Percentiles rank a stretch among this genome's conserved stretches.
phyloP scores from a whole-genome alignment of 164 flowering plant species.

The Magnolia changhungtana region DNA sequence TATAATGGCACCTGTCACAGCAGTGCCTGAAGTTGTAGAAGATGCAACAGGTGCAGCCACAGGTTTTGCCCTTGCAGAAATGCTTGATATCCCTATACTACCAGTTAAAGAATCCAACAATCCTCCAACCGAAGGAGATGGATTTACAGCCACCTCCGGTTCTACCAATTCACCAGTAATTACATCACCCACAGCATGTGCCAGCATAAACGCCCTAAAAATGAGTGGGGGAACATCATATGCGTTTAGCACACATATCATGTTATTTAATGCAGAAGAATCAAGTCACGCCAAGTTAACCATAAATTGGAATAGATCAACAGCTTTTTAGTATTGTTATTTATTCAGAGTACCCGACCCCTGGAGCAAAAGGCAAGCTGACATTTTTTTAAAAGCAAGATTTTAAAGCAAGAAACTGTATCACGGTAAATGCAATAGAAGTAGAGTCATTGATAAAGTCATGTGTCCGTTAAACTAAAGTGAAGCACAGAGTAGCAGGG shows the following conservation, averaged over 20 bases:
- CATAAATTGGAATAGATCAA: not conserved
- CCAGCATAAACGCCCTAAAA: slow-evolving; percentile 77
- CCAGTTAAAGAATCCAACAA: slow-evolving; percentile 96
- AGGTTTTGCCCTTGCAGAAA: slow-evolving; percentile 84
- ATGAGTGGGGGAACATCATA: not conserved
- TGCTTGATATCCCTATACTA: slow-evolving; percentile 86
- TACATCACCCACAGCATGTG: slow-evolving; percentile 80
- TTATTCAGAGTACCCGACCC: not conserved
- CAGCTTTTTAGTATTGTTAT: not conserved
- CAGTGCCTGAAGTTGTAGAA: slow-evolving; percentile 48
- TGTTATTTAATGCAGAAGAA: not conserved
- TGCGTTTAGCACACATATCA: not conserved
- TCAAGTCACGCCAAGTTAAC: not conserved
- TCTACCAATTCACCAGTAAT: slow-evolving; percentile 65
- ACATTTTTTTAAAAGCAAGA: not conserved
- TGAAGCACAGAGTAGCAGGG: not conserved
- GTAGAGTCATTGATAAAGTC: not conserved
- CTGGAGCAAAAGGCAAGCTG: not conserved
- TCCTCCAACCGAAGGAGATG: slow-evolving; percentile 84
- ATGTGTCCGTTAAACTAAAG: too few relatives aligned
- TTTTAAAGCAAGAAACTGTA: not conserved
- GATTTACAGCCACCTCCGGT: slow-evolving; percentile 79
- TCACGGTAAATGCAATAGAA: not conserved
- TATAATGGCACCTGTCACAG: slow-evolving; percentile 43
- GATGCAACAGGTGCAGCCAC: slow-evolving; percentile 75